These are phyloP conservation scores for Phlyctochytrium arcticum DNA, from an alignment of 192 early-diverging fungal genomes.

Conservation along the genomic window DNA sequence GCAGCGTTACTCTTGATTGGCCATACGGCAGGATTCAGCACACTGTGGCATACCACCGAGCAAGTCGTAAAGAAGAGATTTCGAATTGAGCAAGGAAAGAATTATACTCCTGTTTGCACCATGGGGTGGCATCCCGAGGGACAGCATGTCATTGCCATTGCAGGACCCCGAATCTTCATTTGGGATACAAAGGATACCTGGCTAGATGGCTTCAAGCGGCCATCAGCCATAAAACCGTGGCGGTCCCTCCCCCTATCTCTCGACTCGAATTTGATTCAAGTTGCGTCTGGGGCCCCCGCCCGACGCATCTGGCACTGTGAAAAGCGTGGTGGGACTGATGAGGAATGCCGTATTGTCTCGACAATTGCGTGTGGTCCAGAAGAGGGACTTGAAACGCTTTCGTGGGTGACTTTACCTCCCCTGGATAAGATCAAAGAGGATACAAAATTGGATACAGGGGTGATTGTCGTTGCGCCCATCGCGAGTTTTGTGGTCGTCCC, in stretches of 20 bases:
- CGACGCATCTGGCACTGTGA: no score
- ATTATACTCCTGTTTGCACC: conserved; percentile 30
- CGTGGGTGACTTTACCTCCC: neutral
- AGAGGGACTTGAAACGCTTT: no score
- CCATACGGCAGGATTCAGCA: conserved; percentile 36
- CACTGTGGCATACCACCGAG: conserved; percentile 50
- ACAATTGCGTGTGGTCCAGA: no score
- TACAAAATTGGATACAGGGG: no score
- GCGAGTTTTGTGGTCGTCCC: no score
- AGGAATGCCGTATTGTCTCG: neutral
- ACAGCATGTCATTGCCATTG: conserved; percentile 38
- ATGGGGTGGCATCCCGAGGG: conserved; percentile 51
- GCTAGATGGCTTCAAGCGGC: conserved; percentile 14
- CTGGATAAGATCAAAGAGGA: neutral
- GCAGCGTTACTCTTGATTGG: conserved; percentile 50
- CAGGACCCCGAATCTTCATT: conserved; percentile 39
- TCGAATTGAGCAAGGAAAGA: neutral
- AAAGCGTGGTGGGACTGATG: neutral
- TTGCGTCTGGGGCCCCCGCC: no score
- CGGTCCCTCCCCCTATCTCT: no score
- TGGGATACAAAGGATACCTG: conserved; percentile 39
- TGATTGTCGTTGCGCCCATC: no score
- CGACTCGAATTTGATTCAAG: no score
- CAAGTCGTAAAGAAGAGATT: conserved; percentile 20
- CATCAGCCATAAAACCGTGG: conserved; percentile 3